Percentiles rank a stretch among this genome's conserved stretches.
Conservation (phyloP, 345 rosid species). For the Pistacia atlantica region DNA sequence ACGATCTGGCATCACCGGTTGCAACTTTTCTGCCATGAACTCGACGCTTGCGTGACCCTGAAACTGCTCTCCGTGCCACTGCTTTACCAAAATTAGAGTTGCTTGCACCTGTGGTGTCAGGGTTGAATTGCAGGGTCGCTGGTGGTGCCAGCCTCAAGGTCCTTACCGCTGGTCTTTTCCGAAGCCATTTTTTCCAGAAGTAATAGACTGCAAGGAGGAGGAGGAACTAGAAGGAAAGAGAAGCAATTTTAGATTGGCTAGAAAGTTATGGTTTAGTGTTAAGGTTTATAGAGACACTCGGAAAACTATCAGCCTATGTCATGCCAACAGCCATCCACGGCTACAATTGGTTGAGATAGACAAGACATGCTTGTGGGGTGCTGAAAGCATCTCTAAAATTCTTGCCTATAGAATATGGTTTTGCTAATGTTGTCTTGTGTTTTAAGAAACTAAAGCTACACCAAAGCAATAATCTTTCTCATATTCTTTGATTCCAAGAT, state of each 20-base stretch:
- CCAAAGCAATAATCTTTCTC: background rate
- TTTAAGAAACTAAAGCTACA: slow-evolving; percentile 36
- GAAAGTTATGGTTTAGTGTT: background rate
- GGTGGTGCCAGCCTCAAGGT: slow-evolving; percentile 25
- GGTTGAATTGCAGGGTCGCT: slow-evolving; percentile 18
- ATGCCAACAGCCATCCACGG: slow-evolving; percentile 5
- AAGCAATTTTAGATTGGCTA: slow-evolving; percentile 15
- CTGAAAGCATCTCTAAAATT: slow-evolving; percentile 23
- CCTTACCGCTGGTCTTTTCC: slow-evolving; percentile 19
- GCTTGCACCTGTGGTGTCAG: slow-evolving; percentile 20
- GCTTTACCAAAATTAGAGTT: slow-evolving; percentile 40
- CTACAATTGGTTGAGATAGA: slow-evolving; percentile 8
- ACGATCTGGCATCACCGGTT: slow-evolving; percentile 23
- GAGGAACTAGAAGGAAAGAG: background rate
- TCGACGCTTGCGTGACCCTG: slow-evolving; percentile 32
- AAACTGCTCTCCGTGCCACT: slow-evolving; percentile 46
- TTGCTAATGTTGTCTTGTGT: slow-evolving; percentile 24
- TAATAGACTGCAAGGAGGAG: background rate
- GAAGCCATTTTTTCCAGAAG: slow-evolving; percentile 34
- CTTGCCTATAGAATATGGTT: slow-evolving; percentile 39
- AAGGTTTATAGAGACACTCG: slow-evolving; percentile 6
- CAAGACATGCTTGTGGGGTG: background rate
- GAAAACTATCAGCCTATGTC: slow-evolving; percentile 1
- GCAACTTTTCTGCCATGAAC: slow-evolving; percentile 27
- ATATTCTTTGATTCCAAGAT: slow-evolving; percentile 15